Conservation (phyloP, 441 rosid genomes). For the Gossypium lobatum region DNA sequence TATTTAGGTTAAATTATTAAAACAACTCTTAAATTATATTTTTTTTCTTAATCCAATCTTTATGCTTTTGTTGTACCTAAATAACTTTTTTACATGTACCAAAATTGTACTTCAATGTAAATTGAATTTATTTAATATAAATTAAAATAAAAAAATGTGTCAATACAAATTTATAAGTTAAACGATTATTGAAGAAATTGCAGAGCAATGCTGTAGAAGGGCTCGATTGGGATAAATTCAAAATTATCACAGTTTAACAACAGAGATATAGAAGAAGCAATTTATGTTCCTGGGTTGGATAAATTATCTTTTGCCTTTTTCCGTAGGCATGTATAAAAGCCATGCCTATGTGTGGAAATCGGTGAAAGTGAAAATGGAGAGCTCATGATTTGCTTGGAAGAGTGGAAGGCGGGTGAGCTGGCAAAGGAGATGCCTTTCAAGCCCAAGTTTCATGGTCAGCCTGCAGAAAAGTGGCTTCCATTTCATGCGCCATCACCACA, state of each 20-base stretch:
- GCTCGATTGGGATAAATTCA: not conserved
- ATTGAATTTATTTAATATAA: not conserved
- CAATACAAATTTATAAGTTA: too few species aligned
- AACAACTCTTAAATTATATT: too few species aligned
- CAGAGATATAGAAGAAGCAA: not conserved
- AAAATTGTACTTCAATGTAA: not conserved
- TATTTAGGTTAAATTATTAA: too few species aligned
- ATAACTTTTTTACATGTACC: not conserved
- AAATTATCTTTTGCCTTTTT: too few species aligned
- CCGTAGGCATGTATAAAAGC: conserved; percentile 42
- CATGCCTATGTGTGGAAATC: conserved; percentile 40
- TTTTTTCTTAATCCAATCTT: not conserved
- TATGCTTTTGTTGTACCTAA: not conserved
- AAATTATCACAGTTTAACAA: not conserved
- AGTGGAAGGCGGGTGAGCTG: conserved; percentile 42
- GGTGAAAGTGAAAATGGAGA: conserved; percentile 40
- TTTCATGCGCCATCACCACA: too few species aligned
- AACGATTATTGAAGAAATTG: not conserved
- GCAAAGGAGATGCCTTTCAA: conserved; percentile 82
- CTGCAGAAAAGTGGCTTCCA: too few species aligned
- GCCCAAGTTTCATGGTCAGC: conserved; percentile 28
- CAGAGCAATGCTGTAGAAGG: not conserved
- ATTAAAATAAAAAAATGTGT: not conserved
- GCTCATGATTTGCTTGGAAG: conserved; percentile 67
- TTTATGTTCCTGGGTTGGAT: too few species aligned